These are phyloP conservation scores for Pueraria montana DNA, from an alignment of 306 rosid genomes.

Conservation along the genomic window DNA sequence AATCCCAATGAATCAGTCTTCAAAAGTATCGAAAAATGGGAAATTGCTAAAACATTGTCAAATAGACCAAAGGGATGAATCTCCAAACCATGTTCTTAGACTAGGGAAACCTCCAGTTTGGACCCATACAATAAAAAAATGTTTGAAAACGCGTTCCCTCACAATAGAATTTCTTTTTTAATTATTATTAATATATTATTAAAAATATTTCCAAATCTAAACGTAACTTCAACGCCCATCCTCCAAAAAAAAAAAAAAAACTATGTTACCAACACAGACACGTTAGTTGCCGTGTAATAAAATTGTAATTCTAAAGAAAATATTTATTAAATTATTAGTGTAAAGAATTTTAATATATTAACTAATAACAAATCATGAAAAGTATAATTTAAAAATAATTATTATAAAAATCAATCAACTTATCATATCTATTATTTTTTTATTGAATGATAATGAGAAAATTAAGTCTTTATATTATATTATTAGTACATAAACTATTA, in stretches of 20 bases:
- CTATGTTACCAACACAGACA: not conserved
- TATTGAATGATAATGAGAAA: no score
- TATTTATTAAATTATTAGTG: not conserved
- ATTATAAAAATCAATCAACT: no score
- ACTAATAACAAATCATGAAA: no score
- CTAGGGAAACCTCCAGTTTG: slow-evolving; percentile 39
- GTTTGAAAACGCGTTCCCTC: slow-evolving; percentile 70
- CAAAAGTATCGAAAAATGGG: slow-evolving; percentile 9
- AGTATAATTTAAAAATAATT: not conserved
- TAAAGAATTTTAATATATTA: no score
- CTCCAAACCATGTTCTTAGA: slow-evolving; percentile 49
- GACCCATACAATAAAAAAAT: slow-evolving; percentile 39
- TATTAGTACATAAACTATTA: no score
- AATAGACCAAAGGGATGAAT: slow-evolving; percentile 23
- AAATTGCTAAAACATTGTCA: not conserved
- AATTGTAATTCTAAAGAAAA: not conserved
- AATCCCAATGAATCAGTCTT: slow-evolving; percentile 23
- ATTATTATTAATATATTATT: not conserved
- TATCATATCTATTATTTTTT: no score
- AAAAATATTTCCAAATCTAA: not conserved
- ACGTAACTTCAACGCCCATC: not conserved
- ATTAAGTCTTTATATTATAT: no score
- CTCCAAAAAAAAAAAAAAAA: not conserved
- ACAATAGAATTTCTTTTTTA: not conserved
- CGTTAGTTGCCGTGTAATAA: not conserved